Evolutionary conservation across 768 basidiomycete genomes (phyloP).

Genomic region (Suillus tomentosus): DNA sequence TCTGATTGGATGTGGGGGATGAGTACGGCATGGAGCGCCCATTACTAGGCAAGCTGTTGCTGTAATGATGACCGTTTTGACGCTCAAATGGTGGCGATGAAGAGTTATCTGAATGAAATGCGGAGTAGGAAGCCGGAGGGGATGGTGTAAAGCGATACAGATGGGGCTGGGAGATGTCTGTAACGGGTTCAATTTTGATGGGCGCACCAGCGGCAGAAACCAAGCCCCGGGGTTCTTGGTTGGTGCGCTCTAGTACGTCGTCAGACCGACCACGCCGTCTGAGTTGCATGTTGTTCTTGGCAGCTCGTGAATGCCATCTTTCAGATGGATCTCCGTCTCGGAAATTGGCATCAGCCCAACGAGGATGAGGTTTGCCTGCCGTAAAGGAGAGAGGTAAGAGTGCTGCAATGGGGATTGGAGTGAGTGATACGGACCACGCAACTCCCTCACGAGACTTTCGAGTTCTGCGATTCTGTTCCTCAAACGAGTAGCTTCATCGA

Average conservation of each 20-base stretch:
- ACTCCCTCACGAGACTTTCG: constrained; percentile 82
- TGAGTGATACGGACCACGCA: constrained; percentile 57
- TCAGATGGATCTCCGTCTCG: constrained; percentile 80
- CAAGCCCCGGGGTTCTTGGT: constrained; percentile 41
- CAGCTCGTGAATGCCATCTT: constrained; percentile 84
- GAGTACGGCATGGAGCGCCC: constrained; percentile 36
- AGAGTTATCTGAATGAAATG: constrained; percentile 47
- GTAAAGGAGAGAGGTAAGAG: constrained; percentile 13
- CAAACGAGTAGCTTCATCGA: constrained; percentile 86
- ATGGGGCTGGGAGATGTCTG: constrained; percentile 50
- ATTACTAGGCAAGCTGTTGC: constrained; percentile 30
- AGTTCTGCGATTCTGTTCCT: constrained; percentile 90
- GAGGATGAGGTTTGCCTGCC: constrained; percentile 82
- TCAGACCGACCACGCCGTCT: constrained; percentile 43
- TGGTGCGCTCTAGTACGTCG: constrained; percentile 34
- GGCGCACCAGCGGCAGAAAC: constrained; percentile 54
- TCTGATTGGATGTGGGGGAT: constrained; percentile 36
- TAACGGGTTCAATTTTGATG: constrained; percentile 65
- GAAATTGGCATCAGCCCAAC: constrained; percentile 81
- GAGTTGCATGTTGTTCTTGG: constrained; percentile 57
- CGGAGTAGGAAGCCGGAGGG: constrained; percentile 55
- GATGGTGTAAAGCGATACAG: constrained; percentile 75
- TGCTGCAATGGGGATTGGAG: constrained; percentile 4
- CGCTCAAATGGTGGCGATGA: constrained; percentile 39
- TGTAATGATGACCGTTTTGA: constrained; percentile 35